Percentiles rank a stretch among this genome's conserved stretches.
phyloP scores from a whole-genome alignment of 495 filamentous ascomycete genomes.

The Penicillium daleae region DNA sequence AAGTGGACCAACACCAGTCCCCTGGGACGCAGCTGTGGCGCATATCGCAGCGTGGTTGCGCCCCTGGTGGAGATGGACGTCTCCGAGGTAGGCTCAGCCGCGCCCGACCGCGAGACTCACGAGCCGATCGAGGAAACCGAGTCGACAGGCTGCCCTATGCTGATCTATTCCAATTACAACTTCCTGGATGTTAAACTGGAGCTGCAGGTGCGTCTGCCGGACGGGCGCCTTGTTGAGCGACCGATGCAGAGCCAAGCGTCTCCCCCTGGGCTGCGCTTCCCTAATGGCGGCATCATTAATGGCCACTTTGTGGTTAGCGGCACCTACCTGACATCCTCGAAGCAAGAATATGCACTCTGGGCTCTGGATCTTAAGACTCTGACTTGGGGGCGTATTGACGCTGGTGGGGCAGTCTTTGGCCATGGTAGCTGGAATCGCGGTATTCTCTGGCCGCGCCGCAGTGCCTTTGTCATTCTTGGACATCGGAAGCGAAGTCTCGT shows the following conservation, averaged over 20 bases:
- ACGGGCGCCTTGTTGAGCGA: conserved; percentile 84
- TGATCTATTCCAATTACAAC: conserved; percentile 99
- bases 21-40: conserved; percentile 88
- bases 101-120: conserved; percentile 41
- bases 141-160: conserved; percentile 76
- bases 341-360: conserved; percentile 98
- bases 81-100: conserved; percentile 67
- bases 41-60: conserved; percentile 92
- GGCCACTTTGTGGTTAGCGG: conserved; percentile 96
- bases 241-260: conserved; percentile 85
- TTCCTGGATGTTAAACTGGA: conserved; percentile 96
- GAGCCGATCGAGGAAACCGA: conserved; percentile 44
- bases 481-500: conserved; percentile 92
- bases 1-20: conserved; percentile 90
- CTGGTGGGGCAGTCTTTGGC: conserved; percentile 89
- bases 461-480: conserved; percentile 92
- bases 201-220: conserved; percentile 81
- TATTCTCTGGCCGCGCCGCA: conserved; percentile 87
- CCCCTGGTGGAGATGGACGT: conserved; percentile 72
- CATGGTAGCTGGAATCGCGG: conserved; percentile 98
- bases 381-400: conserved; percentile 94
- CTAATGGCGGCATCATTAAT: conserved; percentile 91
- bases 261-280: conserved; percentile 90
- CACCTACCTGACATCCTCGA: conserved; percentile 94
- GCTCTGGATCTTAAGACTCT: conserved; percentile 85